Evolutionary conservation across 2,329 filamentous ascomycete species (phyloP).

Genomic region (Cylindrodendrum hubeiense): DNA sequence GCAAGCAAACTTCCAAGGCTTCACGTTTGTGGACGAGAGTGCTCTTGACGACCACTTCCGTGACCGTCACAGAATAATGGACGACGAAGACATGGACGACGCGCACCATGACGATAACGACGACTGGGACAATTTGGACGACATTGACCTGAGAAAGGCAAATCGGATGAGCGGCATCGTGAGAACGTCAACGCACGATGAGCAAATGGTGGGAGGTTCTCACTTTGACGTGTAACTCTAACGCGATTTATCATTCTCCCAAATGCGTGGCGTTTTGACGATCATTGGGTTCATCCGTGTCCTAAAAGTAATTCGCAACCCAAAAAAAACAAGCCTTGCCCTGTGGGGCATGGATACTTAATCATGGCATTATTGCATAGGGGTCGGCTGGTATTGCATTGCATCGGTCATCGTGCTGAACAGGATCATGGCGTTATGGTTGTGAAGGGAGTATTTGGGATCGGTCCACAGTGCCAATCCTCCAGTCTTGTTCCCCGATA

Average conservation of each 20-base stretch:
- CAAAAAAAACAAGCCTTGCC: conserved; percentile 30
- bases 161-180: conserved; percentile 76
- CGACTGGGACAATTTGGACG: conserved; percentile 71
- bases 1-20: conserved; percentile 98
- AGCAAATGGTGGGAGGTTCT: conserved; percentile 72
- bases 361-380: conserved; percentile 52
- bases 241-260: conserved; percentile 33
- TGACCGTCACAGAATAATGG: conserved; percentile 58
- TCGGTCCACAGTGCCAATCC: conserved; percentile 18
- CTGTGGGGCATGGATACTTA: conserved; percentile 44
- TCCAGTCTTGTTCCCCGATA: conserved; percentile 14
- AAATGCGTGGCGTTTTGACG: conserved; percentile 41
- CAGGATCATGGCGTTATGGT: conserved; percentile 46
- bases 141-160: conserved; percentile 62
- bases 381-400: conserved; percentile 46
- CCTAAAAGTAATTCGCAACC: conserved; percentile 47
- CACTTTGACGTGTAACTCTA: conserved; percentile 72
- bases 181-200: conserved; percentile 68
- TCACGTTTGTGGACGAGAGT: conserved; percentile 99
- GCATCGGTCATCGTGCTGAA: conserved; percentile 44
- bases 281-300: conserved; percentile 42
- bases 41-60: conserved; percentile 89
- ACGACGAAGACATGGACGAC: conserved; percentile 73
- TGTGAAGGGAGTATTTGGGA: conserved; percentile 30
- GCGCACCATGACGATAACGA: conserved; percentile 60